A percentile compares a stretch with the other conserved stretches of the same genome.
Conservation (phyloP, 176 grass and related monocot genomes). For the sorghum (Sorghum bicolor) region Sorghum_bicolor_NCBIv3 NC_012870.2:18613001-18613500, state of each 20-base stretch:
- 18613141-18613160: conserved; percentile 3
- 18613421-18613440: conserved; percentile 57
- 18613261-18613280: not conserved
- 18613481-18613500: conserved; percentile 46
- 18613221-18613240: conserved; percentile 43
- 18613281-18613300: conserved; percentile 15
- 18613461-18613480: conserved; percentile 43
- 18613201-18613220: conserved; percentile 62
- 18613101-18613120: conserved; percentile 68
- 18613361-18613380: not conserved
- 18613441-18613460: not conserved
- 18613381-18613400: conserved; percentile 29
- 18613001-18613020: not conserved
- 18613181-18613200: conserved; percentile 36
- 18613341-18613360: not conserved
- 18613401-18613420: conserved; percentile 15
- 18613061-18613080: conserved; percentile 41
- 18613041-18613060: conserved; percentile 5
- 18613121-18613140: conserved; percentile 40
- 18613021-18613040: not conserved
- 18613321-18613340: conserved; percentile 24
- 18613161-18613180: conserved; percentile 35
- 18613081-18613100: conserved; percentile 48
- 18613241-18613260: conserved; percentile 24
- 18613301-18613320: not conserved